phyloP scores from a whole-genome alignment of 139 green algal species.

The Raphidocelis subcapitata region DNA sequence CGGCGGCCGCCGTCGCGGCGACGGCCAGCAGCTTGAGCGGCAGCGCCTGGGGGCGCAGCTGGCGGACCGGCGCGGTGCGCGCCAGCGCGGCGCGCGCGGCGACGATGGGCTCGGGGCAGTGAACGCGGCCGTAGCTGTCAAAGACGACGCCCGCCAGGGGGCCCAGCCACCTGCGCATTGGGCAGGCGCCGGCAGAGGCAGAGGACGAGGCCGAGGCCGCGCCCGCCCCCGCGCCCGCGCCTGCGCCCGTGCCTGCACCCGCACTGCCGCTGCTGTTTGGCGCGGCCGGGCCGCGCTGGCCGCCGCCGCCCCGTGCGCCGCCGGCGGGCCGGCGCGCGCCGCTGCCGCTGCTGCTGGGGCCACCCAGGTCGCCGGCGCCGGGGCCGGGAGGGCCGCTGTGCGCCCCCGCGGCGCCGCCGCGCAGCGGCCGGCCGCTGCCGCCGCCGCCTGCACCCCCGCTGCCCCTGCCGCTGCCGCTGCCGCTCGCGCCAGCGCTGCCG shows the following conservation, averaged over 20 bases:
- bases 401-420: neutral
- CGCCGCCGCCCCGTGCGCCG: neutral
- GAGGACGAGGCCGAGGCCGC: neutral
- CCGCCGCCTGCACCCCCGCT: neutral
- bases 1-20: conserved; percentile 29
- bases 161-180: conserved; percentile 42
- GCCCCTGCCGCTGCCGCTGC: neutral
- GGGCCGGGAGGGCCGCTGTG: neutral
- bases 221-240: neutral
- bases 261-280: neutral
- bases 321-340: neutral
- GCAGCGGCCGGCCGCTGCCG: neutral
- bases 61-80: conserved; percentile 51
- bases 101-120: conserved; percentile 70
- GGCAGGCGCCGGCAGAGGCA: conserved; percentile 21
- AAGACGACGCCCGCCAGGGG: conserved; percentile 39
- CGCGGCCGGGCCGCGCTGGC: neutral
- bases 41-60: conserved; percentile 64
- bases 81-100: conserved; percentile 64
- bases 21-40: conserved; percentile 48
- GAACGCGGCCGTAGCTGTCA: conserved; percentile 37
- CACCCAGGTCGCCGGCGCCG: too few species aligned
- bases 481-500: conserved; percentile 3
- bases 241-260: conserved; percentile 2
- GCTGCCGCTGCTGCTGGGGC: neutral